Percentiles rank a stretch among this genome's conserved stretches.
phyloP scores from a whole-genome alignment of 2,329 filamentous ascomycete genomes.

The Colletotrichum tropicicola region DNA sequence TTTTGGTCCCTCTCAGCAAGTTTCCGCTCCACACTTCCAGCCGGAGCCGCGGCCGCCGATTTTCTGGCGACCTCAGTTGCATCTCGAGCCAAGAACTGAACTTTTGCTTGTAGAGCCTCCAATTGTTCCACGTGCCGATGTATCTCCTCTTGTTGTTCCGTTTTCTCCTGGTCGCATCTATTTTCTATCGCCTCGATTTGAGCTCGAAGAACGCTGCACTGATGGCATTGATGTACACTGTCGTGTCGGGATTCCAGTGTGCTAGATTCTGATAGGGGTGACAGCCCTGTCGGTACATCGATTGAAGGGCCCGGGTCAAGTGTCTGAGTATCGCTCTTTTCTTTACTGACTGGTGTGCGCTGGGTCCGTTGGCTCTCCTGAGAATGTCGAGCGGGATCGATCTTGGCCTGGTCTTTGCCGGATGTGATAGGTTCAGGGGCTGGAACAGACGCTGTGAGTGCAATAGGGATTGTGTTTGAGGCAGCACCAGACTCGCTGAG shows the following conservation, averaged over 20 bases:
- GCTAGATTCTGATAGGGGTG: too few relatives aligned
- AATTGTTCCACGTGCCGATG: constrained; percentile 88
- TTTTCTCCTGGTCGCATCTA: not conserved
- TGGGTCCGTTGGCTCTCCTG: too few relatives aligned
- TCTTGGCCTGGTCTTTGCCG: too few relatives aligned
- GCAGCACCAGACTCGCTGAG: not conserved
- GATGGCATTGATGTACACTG: not conserved
- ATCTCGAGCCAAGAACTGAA: constrained; percentile 87
- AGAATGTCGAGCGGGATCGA: too few relatives aligned
- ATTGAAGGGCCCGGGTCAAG: too few relatives aligned
- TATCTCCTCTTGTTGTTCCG: constrained; percentile 72
- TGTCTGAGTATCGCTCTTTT: too few relatives aligned
- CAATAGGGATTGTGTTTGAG: not conserved
- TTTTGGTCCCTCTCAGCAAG: constrained; percentile 90
- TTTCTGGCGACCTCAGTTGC: constrained; percentile 79
- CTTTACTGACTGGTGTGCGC: too few relatives aligned
- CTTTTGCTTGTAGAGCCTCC: constrained; percentile 89
- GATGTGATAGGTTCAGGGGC: not conserved
- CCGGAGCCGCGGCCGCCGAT: constrained; percentile 67
- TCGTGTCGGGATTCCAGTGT: too few relatives aligned
- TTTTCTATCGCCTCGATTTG: constrained; percentile 16
- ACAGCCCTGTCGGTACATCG: too few relatives aligned
- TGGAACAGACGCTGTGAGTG: not conserved
- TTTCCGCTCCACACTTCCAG: constrained; percentile 78
- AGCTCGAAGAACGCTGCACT: constrained; percentile 5